Evolutionary conservation across 148 eudicot genomes (phyloP).

Genomic region (Rhododendron griersonianum): DNA sequence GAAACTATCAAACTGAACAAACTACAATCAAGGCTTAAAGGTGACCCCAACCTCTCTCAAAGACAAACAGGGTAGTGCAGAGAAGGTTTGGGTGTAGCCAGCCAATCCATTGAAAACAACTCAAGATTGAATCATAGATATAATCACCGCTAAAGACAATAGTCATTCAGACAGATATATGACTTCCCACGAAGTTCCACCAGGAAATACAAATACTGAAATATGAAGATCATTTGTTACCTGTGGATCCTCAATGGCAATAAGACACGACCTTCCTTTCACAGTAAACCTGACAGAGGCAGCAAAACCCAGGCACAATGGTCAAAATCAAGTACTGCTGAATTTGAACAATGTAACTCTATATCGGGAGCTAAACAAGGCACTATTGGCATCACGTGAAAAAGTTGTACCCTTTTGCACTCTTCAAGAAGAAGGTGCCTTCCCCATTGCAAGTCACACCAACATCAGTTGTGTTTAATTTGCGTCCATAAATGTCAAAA

Average conservation of each 20-base stretch:
- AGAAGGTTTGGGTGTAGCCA: conserved; percentile 3
- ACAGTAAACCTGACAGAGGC: conserved; percentile 48
- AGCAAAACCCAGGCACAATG: conserved; percentile 8
- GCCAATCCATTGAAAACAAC: conserved; percentile 9
- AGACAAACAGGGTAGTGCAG: not conserved
- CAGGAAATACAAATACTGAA: not conserved
- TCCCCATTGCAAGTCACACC: conserved; percentile 83
- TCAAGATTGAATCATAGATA: not conserved
- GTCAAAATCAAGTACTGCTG: not conserved
- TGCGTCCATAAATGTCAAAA: conserved; percentile 86
- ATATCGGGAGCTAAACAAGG: not conserved
- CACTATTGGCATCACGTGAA: not conserved
- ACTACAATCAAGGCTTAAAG: not conserved
- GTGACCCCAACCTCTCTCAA: not conserved
- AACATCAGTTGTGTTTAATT: conserved; percentile 78
- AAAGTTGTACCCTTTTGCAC: conserved; percentile 60
- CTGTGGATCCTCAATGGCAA: conserved; percentile 95
- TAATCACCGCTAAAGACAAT: not conserved
- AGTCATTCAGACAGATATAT: not conserved
- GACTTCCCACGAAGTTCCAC: not conserved
- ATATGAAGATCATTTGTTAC: conserved; percentile 18
- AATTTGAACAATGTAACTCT: not conserved
- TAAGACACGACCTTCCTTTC: conserved; percentile 52
- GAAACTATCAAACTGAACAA: conserved; percentile 8
- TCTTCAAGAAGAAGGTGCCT: conserved; percentile 71